Evolutionary conservation across 2,329 filamentous ascomycete species (phyloP).

Genomic region (Byssothecium circinans): DNA sequence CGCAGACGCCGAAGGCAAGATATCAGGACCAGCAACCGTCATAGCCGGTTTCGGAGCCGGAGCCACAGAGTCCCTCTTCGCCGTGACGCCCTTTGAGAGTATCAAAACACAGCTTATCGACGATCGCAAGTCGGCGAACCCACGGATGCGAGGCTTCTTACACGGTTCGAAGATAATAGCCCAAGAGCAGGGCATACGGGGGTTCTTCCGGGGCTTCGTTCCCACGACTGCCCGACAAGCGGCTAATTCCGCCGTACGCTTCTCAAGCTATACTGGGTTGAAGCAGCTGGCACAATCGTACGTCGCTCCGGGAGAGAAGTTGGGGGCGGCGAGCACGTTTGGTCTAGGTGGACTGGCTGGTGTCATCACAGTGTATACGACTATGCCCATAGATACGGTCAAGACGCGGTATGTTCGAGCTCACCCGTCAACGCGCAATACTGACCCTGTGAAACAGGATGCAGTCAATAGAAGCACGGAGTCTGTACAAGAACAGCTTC

Average conservation of each 20-base stretch:
- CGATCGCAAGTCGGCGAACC: conserved; percentile 83
- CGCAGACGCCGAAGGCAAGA: conserved; percentile 79
- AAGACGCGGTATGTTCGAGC: conserved; percentile 67
- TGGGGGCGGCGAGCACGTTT: conserved; percentile 85
- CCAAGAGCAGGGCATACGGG: conserved; percentile 81
- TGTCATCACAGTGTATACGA: conserved; percentile 78
- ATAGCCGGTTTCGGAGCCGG: conserved; percentile 93
- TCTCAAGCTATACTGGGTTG: conserved; percentile 85
- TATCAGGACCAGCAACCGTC: conserved; percentile 87
- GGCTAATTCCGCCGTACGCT: conserved; percentile 89
- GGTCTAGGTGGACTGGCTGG: conserved; percentile 87
- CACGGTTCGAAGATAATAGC: conserved; percentile 87
- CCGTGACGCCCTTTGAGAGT: conserved; percentile 94
- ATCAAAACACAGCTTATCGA: conserved; percentile 99
- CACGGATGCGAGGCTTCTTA: conserved; percentile 87
- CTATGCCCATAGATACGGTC: conserved; percentile 82
- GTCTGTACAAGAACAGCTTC: conserved; percentile 83
- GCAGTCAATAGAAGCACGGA: conserved; percentile 88
- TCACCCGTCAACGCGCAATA: neutral
- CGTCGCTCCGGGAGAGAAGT: conserved; percentile 90
- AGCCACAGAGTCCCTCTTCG: conserved; percentile 87
- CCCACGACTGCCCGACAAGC: conserved; percentile 94
- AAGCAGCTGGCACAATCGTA: conserved; percentile 92
- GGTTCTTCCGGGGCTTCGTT: conserved; percentile 96
- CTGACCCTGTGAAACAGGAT: conserved; percentile 60